Conservation (phyloP, 1,284 basidiomycete species). For the Rhodofomes roseus region DNA sequence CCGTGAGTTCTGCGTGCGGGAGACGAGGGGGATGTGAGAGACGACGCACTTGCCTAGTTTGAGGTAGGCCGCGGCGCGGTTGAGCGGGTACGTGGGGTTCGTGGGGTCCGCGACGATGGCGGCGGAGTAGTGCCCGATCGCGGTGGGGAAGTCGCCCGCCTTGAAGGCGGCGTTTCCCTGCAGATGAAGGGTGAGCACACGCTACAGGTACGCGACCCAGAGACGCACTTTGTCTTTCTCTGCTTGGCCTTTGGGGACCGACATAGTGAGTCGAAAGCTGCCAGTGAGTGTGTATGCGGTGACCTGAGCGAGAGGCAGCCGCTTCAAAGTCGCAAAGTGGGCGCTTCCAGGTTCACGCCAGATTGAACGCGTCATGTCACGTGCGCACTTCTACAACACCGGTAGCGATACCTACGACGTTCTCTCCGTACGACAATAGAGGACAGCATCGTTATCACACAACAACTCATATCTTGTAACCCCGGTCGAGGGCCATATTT, state of each 20-base stretch:
- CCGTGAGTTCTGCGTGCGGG: conserved; percentile 10
- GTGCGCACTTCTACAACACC: no score
- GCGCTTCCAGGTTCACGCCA: no score
- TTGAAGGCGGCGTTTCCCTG: conserved; percentile 63
- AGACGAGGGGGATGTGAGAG: not conserved
- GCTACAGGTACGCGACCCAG: not conserved
- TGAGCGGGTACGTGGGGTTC: conserved; percentile 69
- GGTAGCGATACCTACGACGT: no score
- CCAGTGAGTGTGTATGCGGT: no score
- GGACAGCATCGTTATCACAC: no score
- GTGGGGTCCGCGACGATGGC: conserved; percentile 63
- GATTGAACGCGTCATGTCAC: no score
- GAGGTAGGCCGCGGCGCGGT: conserved; percentile 79
- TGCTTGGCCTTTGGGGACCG: conserved; percentile 10
- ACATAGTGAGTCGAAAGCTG: conserved; percentile 9
- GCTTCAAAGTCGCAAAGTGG: no score
- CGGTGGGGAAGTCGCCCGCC: conserved; percentile 44
- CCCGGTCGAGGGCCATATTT: no score
- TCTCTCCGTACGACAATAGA: no score
- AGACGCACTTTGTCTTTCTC: conserved; percentile 31
- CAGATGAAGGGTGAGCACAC: not conserved
- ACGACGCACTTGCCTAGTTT: conserved; percentile 78
- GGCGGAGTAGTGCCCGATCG: conserved; percentile 67
- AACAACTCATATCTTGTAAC: no score
- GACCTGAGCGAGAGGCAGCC: no score